Conservation (phyloP, 192 early-diverging fungal species). For the Spizellomyces sp. region DNA sequence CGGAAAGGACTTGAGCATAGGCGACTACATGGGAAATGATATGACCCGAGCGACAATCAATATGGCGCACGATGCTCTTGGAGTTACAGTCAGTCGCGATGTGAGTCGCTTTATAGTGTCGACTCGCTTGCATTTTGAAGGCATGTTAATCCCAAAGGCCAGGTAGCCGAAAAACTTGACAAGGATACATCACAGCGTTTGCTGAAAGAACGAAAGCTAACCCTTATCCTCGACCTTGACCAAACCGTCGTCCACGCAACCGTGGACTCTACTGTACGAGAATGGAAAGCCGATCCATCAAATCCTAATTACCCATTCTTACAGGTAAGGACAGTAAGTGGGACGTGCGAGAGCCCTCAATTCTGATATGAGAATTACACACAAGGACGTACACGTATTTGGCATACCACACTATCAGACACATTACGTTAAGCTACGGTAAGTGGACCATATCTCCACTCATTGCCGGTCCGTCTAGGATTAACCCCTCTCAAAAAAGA, state of each 20-base stretch:
- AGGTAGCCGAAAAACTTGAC: slow-evolving; percentile 77
- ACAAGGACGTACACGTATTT: slow-evolving; percentile 76
- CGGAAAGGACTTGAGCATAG: slow-evolving; percentile 64
- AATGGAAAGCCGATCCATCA: slow-evolving; percentile 71
- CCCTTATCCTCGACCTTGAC: slow-evolving; percentile 94
- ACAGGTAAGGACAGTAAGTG: slow-evolving; percentile 33
- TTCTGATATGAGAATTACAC: slow-evolving; percentile 2
- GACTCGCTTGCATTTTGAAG: not conserved
- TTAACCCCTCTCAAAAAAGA: slow-evolving; percentile 32
- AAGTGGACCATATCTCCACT: slow-evolving; percentile 9
- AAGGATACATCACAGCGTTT: slow-evolving; percentile 67
- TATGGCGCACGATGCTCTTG: slow-evolving; percentile 75
- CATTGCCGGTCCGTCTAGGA: not conserved
- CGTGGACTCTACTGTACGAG: slow-evolving; percentile 70
- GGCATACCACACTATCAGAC: slow-evolving; percentile 66
- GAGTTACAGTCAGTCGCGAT: slow-evolving; percentile 66
- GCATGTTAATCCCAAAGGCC: not conserved
- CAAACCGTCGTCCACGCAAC: slow-evolving; percentile 97
- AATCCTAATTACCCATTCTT: slow-evolving; percentile 56
- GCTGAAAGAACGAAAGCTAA: slow-evolving; percentile 69
- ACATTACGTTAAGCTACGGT: slow-evolving; percentile 85
- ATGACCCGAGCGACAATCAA: slow-evolving; percentile 67
- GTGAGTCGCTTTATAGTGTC: slow-evolving; percentile 27
- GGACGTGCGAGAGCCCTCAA: not conserved
- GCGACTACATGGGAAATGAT: slow-evolving; percentile 47